Base-by-base conservation (phyloP, 441 rosid genomes). In the Biscutella laevigata region DNA sequence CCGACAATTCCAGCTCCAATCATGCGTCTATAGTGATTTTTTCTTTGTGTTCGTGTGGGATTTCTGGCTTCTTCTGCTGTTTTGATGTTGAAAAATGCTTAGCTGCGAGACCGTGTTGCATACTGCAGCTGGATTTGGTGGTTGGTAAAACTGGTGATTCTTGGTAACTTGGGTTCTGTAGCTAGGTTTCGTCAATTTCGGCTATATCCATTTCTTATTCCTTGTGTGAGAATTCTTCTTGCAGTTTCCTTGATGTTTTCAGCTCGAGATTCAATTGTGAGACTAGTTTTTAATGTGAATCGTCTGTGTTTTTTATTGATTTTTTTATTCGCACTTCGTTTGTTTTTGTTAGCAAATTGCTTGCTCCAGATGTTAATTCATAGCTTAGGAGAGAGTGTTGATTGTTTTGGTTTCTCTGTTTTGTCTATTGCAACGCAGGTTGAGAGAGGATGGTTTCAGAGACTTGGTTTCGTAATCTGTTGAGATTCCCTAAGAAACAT, bases 381-480 rank as follows among this genome's bases (percentile, higher is more conserved):
- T n/a, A n/a, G n/a, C n/a, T n/a, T n/a, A n/a, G n/a, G n/a, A n/a
- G n/a, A n/a, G n/a, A n/a, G n/a, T n/a, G n/a, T 17, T 44, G 19
- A 45, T 46, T 39, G 39, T 42, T 8, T 54, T 29, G 36, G 43
- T 44, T 49, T 53, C 19, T 17, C 41, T 28, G 26, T 24, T 50
- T 17, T 15, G 24, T 33, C 16, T 56, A 4, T 34, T 38, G 47
- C 9, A 30, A 16, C 11, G 28, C 39, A 74, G 77, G 69, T 30
- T 68, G 52, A 68, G 75, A 45, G 59, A 49, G 53, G 69, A 85
- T 84, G 95, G 95, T 86, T 48, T 83, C 75, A 1, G 99, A 86
- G 61, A 76, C 87, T 29, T 92, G 96, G 99, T 86, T 86, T 73
- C 97, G 86, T 58, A 69, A 73, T 57, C 66, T 89, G 41, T 82